Conservation (phyloP, 2,329 filamentous ascomycete genomes). For the Pseudocercospora musae region DNA sequence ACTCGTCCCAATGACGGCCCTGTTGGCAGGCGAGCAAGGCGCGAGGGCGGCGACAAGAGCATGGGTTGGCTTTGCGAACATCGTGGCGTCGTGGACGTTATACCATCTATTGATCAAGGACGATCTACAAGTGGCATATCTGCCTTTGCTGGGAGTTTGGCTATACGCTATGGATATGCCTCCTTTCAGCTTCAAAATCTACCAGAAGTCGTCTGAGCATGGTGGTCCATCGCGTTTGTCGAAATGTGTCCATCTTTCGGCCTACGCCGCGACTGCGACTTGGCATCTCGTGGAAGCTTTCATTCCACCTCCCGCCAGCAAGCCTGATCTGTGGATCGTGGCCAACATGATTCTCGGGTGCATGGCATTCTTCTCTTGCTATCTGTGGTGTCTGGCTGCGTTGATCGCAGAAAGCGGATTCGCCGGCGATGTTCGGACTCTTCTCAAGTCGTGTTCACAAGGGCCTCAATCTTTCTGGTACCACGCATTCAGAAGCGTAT, state of each 20-base stretch:
- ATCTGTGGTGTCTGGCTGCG: constrained; percentile 82
- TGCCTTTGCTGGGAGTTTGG: constrained; percentile 80
- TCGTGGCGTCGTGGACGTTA: constrained; percentile 86
- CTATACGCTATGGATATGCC: constrained; percentile 74
- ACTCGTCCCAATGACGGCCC: constrained; percentile 84
- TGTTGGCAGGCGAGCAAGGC: constrained; percentile 78
- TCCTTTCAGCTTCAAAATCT: constrained; percentile 62
- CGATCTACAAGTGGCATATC: constrained; percentile 77
- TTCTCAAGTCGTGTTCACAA: background rate
- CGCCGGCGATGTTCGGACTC: background rate
- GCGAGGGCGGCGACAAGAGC: constrained; percentile 70
- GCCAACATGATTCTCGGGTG: constrained; percentile 66
- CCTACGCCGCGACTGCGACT: constrained; percentile 71
- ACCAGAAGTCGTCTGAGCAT: background rate
- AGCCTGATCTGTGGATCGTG: constrained; percentile 77
- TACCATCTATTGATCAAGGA: constrained; percentile 85
- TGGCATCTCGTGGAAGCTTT: constrained; percentile 78
- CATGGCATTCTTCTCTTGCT: constrained; percentile 86
- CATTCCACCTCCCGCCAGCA: constrained; percentile 63
- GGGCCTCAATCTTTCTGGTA: background rate
- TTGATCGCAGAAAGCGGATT: constrained; percentile 57
- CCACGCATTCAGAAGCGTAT: background rate
- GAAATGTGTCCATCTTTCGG: constrained; percentile 68
- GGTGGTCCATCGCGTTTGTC: constrained; percentile 48
- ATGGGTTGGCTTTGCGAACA: constrained; percentile 92